phyloP scores from a whole-genome alignment of 2,329 filamentous ascomycete genomes.

The Neonectria coccinea region DNA sequence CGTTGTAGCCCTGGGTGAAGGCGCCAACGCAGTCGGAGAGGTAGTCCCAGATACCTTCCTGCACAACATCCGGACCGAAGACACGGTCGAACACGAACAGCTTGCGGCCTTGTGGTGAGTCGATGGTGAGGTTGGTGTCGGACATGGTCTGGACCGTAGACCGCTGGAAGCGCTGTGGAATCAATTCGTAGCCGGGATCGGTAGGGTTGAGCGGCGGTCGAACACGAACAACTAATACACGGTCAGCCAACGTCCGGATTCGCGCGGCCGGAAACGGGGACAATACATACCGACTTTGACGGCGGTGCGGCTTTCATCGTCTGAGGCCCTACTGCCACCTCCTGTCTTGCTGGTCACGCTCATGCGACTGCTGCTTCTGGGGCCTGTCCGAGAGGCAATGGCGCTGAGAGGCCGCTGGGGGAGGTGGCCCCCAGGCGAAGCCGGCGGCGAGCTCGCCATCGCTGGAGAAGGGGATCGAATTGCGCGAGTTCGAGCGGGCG shows the following conservation, averaged over 20 bases:
- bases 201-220: constrained; percentile 84
- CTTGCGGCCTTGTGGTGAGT: constrained; percentile 91
- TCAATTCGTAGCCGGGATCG: constrained; percentile 94
- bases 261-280: background rate
- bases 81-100: constrained; percentile 97
- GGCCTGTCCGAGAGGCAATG: constrained; percentile 76
- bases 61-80: constrained; percentile 83
- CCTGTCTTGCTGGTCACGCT: constrained; percentile 84
- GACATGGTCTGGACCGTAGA: constrained; percentile 92
- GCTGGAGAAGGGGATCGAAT: constrained; percentile 38
- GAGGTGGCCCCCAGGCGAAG: constrained; percentile 65
- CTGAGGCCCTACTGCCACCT: constrained; percentile 83
- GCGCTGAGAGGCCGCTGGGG: constrained; percentile 82
- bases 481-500: constrained; percentile 26
- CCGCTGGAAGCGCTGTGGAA: constrained; percentile 93
- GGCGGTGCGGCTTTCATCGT: constrained; percentile 89
- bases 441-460: constrained; percentile 79
- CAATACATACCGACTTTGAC: constrained; percentile 91
- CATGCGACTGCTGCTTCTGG: constrained; percentile 83
- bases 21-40: constrained; percentile 88
- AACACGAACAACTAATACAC: constrained; percentile 83
- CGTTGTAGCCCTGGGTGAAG: constrained; percentile 97
- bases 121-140: constrained; percentile 85
- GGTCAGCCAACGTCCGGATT: constrained; percentile 13
- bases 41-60: constrained; percentile 96